Evolutionary conservation across 2,329 filamentous ascomycete species (phyloP), one percentile per base, ranked within the genome.

Genomic region (Monosporascus sp.): DNA sequence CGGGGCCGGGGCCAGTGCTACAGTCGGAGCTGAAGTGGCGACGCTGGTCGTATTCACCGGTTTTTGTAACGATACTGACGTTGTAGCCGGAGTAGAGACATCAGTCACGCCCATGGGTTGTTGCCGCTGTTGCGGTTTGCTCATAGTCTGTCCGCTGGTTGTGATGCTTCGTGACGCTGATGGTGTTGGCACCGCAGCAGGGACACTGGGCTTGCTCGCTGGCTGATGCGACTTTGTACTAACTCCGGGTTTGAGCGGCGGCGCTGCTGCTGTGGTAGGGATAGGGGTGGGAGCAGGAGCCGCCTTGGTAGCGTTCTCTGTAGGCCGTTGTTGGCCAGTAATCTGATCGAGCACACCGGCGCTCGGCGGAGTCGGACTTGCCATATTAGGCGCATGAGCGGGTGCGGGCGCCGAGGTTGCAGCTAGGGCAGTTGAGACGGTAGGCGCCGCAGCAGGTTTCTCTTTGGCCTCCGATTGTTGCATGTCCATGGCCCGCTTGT

Each of bases 261-360:
- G 38, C 38, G 24, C 40, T 40, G 27, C 17, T 8, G 38, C 38
- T 9, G 38, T 19, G 17, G 7, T 14, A 41, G 17, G 19, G 38
- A 11, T 19, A n/a, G 38, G 31, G 14, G 43, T 46, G 4, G 43
- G 43, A 17, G 22, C 26, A 51, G 27, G 31, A 53, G 19, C 51
- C 37, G 22, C 40, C 11, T 54, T 47, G 27, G 49, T 52, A 20
- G 50, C 17, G n/a, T 61, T 58, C 37, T 59, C 58, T 14, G 24
- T 9, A 27, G 43, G 31, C 20, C 59, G 57, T 40, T 64, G 65
- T 26, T 65, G 63, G 7, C 62, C 63, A 14, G 60, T 55, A 19
- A 65, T 65, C 49, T 67, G 65, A 50, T 63, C 62, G 7, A 65
- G 57, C 35, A 65, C 63, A 8, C 63, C 62, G 17, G 62, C 63